A percentile compares a stretch with the other conserved stretches of the same genome.
Conservation (phyloP, 2,329 filamentous ascomycete genomes). For the Alternaria postmessia region DNA sequence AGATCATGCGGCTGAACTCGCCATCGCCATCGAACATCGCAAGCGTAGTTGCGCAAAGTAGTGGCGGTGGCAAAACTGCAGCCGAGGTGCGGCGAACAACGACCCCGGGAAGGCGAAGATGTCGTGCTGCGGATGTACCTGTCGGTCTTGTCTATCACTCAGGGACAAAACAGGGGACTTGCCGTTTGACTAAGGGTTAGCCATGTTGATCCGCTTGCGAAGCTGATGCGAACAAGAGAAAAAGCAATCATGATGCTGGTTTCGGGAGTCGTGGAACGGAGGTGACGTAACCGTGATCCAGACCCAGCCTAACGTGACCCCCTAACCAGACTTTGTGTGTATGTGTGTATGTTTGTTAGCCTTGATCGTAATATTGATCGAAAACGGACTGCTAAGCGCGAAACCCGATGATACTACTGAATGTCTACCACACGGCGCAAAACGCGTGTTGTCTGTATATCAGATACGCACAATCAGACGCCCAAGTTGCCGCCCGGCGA, state of each 20-base stretch:
- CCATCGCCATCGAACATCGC: not conserved
- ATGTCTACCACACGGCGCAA: slow-evolving; percentile 21
- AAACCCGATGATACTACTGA: not conserved
- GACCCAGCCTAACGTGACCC: not conserved
- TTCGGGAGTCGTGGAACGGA: not conserved
- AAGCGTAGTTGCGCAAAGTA: not conserved
- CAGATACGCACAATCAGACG: slow-evolving; percentile 75
- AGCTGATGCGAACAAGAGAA: not conserved
- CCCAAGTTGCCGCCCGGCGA: slow-evolving; percentile 74
- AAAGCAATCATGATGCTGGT: not conserved
- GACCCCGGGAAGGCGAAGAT: not conserved
- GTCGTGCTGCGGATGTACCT: not conserved
- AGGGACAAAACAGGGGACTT: not conserved
- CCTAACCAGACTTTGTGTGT: not conserved
- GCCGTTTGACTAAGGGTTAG: not conserved
- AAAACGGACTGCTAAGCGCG: not conserved
- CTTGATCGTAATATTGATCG: not conserved
- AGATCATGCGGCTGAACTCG: not conserved
- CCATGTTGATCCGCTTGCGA: not conserved
- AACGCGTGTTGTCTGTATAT: slow-evolving; percentile 76
- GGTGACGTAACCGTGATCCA: not conserved
- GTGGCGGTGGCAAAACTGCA: not conserved
- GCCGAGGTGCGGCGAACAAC: not conserved
- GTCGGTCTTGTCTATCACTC: not conserved
- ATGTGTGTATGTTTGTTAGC: not conserved